Base-by-base conservation (phyloP, 2,329 filamentous ascomycete species). In the Elsinoe ampelina region DNA sequence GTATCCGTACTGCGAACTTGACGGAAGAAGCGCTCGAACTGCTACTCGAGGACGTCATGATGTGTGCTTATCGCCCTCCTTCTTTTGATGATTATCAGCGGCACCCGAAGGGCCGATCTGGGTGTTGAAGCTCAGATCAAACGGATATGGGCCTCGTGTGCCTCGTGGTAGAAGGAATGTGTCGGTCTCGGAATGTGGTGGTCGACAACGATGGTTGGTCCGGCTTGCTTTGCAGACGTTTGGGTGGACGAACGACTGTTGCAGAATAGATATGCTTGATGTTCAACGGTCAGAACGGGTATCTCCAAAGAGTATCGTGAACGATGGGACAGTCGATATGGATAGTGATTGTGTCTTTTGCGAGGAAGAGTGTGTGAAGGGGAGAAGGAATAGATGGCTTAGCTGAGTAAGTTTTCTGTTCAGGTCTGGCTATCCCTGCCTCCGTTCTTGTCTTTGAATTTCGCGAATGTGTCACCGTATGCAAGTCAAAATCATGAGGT, bases 1-100 rank as follows among this genome's bases (percentile, higher is more conserved):
- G 74, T 63, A 79, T 73, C 67, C 75, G 75, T 59, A 78, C 73
- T 22, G 76, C 74, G 64, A 79, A 78, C 62, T 70, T 66, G 63
- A 77, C 68, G 63, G 73, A 73, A 58, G 75, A 70, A 76, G 54
- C 19, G 22, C 39, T 48, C 15, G 22, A 35, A 38, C 54, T 56
- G 26, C 54, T 56, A n/a, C 41, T 47, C 17, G 78, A 78, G 61
- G 60, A 70, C 64, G 65, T 61, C 64, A 65, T 65, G 63, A 66
- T 54, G 63, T 51, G 45, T 48, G 64, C 64, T 67, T 67, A 22
- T 39, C 19, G 10, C 32, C 2, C 20, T 54, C 35, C 48, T 39
- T 26, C 48, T 52, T 34, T 39, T 43, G n/a, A 22, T 32, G 34
- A 35, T 52, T 43, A 38, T 45, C 26, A 34, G 34, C 39, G 56